These are phyloP conservation scores for Lipomyces japonicus DNA, from an alignment of 805 yeast genomes.

Conservation along the genomic window DNA sequence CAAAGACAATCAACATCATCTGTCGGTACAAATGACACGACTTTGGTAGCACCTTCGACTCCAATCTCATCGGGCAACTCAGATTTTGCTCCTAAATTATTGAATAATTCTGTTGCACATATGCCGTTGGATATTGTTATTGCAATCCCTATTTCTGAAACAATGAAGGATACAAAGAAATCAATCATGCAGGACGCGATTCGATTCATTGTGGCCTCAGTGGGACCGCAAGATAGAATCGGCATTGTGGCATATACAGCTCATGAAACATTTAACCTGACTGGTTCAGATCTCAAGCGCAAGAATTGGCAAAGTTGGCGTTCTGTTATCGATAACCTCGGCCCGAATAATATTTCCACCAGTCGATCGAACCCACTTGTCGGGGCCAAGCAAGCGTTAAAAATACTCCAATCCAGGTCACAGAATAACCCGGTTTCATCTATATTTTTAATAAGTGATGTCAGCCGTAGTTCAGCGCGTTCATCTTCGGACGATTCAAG, in stretches of 20 bases:
- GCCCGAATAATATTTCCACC: slow-evolving; percentile 2
- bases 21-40: neutral
- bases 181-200: slow-evolving; percentile 10
- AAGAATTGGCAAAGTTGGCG: slow-evolving; percentile 18
- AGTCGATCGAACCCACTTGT: slow-evolving; percentile 1
- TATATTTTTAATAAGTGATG: slow-evolving; percentile 9
- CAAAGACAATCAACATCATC: neutral
- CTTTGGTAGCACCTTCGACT: neutral
- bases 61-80: neutral
- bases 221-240: slow-evolving; percentile 10
- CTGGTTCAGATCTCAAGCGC: slow-evolving; percentile 8
- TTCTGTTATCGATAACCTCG: slow-evolving; percentile 2
- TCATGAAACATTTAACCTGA: slow-evolving; percentile 3
- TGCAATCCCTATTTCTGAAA: slow-evolving; percentile 6
- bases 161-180: slow-evolving; percentile 3
- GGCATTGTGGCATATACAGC: slow-evolving; percentile 14
- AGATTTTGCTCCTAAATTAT: neutral
- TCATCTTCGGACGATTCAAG: neutral
- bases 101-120: neutral
- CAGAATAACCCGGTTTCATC: slow-evolving; percentile 6
- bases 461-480: neutral
- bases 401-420: slow-evolving; percentile 4
- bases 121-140: slow-evolving; percentile 17
- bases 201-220: slow-evolving; percentile 4
- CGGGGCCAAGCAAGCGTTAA: slow-evolving; percentile 13